These are phyloP conservation scores for Rhizomucor miehei DNA, from an alignment of 371 early-diverging fungal genomes.

Conservation along the genomic window DNA sequence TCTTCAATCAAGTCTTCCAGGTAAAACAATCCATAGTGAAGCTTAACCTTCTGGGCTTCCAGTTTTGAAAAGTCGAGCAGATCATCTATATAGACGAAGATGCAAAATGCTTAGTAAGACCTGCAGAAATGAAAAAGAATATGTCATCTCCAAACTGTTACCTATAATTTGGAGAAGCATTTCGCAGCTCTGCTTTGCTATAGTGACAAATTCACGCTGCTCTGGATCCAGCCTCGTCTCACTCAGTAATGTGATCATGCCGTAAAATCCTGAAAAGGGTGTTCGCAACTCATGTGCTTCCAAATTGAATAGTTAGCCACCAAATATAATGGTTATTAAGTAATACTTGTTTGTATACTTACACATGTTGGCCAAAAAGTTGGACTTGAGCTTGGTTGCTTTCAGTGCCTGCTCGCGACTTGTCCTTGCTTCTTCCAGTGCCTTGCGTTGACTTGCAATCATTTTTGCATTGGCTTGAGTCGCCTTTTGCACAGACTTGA, in stretches of 20 bases:
- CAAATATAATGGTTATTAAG: not conserved
- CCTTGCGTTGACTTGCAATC: constrained; percentile 38
- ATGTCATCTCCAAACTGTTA: not conserved
- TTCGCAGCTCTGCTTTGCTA: constrained; percentile 59
- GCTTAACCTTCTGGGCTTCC: constrained; percentile 59
- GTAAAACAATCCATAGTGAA: constrained; percentile 50
- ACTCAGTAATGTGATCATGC: constrained; percentile 55
- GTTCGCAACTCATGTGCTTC: constrained; percentile 49
- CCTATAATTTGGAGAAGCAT: constrained; percentile 60
- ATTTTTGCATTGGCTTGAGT: constrained; percentile 36
- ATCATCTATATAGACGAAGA: constrained; percentile 31
- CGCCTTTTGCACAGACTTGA: constrained; percentile 45
- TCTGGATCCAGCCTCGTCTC: constrained; percentile 53
- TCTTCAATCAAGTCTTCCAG: constrained; percentile 56
- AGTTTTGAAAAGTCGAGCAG: constrained; percentile 61
- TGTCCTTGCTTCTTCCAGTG: constrained; percentile 39
- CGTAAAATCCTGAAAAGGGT: constrained; percentile 60
- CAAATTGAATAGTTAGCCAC: not conserved
- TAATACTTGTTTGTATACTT: constrained; percentile 6
- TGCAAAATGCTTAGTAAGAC: not conserved
- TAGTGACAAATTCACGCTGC: constrained; percentile 59
- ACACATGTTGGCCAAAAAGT: constrained; percentile 62
- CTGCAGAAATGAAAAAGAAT: not conserved
- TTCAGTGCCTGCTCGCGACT: constrained; percentile 42
- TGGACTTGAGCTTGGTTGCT: constrained; percentile 46